phyloP scores from a whole-genome alignment of 768 basidiomycete genomes.

The Trametes elegans region DNA sequence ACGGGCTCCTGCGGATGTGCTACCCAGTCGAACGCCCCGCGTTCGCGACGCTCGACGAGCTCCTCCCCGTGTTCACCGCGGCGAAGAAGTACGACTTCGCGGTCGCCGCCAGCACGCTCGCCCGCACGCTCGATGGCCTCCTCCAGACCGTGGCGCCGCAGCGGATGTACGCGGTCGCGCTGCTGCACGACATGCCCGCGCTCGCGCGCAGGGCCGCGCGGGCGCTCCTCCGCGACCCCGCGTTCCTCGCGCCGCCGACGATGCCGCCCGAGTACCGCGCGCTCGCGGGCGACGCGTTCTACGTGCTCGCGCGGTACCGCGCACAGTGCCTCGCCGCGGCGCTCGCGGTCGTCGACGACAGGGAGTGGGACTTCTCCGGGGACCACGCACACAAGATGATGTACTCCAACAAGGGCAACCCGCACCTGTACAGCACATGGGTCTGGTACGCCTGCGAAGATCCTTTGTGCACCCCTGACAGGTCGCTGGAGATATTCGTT shows the following conservation, averaged over 20 bases:
- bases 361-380: not conserved
- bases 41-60: conserved; percentile 1
- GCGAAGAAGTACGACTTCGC: conserved; percentile 19
- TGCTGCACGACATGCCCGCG: not conserved
- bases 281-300: not conserved
- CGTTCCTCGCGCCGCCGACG: not conserved
- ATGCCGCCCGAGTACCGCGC: not conserved
- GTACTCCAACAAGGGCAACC: not conserved
- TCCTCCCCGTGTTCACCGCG: conserved; percentile 16
- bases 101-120: not conserved
- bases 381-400: not conserved
- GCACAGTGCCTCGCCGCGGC: not conserved
- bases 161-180: not conserved
- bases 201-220: not conserved
- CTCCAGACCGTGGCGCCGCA: not conserved
- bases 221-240: not conserved
- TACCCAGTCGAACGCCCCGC: conserved; percentile 12
- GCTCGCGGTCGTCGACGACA: not conserved
- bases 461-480: not conserved
- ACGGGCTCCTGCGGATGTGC: conserved; percentile 8
- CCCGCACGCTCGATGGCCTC: not conserved
- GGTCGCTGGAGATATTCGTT: not conserved
- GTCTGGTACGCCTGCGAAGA: not conserved
- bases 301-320: not conserved
- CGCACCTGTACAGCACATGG: not conserved